These are phyloP conservation scores for Ganoderma multipileum DNA, from an alignment of 1,284 basidiomycete genomes.

Conservation along the genomic window DNA sequence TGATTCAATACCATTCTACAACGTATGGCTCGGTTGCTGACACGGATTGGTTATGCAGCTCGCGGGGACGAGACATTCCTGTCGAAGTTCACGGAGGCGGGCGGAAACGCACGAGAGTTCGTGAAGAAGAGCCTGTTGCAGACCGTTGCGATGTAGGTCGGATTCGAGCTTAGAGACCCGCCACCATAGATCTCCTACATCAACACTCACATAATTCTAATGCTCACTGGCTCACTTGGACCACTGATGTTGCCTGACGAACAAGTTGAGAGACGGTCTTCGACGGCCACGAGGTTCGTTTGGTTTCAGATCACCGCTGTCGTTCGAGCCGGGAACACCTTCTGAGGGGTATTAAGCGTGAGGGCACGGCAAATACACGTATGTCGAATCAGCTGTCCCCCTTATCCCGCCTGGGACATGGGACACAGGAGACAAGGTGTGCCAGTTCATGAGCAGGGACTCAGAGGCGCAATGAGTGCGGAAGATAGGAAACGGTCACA, in stretches of 20 bases:
- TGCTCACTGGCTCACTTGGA: background rate
- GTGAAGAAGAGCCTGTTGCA: constrained; percentile 73
- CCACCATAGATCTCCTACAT: constrained; percentile 17
- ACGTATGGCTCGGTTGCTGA: background rate
- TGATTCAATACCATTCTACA: background rate
- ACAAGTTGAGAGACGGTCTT: background rate
- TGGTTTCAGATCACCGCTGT: too few species aligned
- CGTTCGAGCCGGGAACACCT: too few species aligned
- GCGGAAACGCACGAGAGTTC: constrained; percentile 77
- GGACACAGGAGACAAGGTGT: too few species aligned
- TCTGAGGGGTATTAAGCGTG: too few species aligned
- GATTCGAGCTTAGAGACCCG: background rate
- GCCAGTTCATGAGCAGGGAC: too few species aligned
- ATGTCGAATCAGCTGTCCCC: too few species aligned
- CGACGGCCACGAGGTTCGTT: too few species aligned
- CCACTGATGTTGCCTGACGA: background rate
- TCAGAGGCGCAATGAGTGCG: background rate
- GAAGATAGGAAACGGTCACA: constrained; percentile 16
- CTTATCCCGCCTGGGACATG: too few species aligned
- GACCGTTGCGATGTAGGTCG: constrained; percentile 32
- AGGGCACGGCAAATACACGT: too few species aligned
- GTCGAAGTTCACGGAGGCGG: constrained; percentile 74
- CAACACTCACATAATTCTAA: constrained; percentile 9
- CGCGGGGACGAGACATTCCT: constrained; percentile 68
- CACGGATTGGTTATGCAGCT: constrained; percentile 1